Conservation (phyloP, 108 stramenopile genomes). For the Tribonema minus region DNA sequence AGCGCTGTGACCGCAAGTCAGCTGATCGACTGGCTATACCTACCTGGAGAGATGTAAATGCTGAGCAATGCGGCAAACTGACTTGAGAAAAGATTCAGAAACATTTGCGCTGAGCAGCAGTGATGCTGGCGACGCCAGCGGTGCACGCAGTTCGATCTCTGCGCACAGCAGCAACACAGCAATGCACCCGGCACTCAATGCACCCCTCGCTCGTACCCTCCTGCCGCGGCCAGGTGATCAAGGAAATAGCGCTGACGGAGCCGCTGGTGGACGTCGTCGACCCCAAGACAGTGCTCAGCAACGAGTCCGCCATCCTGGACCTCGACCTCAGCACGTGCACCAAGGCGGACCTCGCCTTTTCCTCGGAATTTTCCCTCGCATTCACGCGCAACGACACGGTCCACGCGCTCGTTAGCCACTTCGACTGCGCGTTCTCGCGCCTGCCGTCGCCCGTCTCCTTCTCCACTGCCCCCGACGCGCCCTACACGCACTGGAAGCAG, state of each 20-base stretch:
- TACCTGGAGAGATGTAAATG: too few relatives aligned
- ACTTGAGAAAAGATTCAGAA: too few relatives aligned
- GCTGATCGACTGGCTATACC: too few relatives aligned
- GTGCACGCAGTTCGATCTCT: too few relatives aligned
- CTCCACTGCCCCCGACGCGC: constrained; percentile 81
- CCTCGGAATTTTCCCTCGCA: constrained; percentile 63
- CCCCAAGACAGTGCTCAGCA: constrained; percentile 68
- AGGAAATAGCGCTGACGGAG: constrained; percentile 79
- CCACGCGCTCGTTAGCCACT: constrained; percentile 87
- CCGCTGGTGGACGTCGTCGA: constrained; percentile 93
- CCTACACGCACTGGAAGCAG: constrained; percentile 98
- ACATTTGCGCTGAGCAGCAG: too few relatives aligned
- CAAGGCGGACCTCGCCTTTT: constrained; percentile 80
- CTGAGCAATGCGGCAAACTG: too few relatives aligned
- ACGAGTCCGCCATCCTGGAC: constrained; percentile 72
- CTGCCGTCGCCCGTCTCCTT: constrained; percentile 73
- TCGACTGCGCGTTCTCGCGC: constrained; percentile 86
- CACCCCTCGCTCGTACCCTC: too few relatives aligned
- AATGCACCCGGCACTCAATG: too few relatives aligned
- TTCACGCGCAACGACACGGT: constrained; percentile 74
- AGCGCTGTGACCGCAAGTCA: too few relatives aligned
- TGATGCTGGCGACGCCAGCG: too few relatives aligned
- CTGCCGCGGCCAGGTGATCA: constrained; percentile 67
- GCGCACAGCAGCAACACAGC: too few relatives aligned
- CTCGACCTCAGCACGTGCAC: constrained; percentile 81